These are phyloP conservation scores for Naganishia sp. DNA, from an alignment of 1,284 basidiomycete species.

Conservation along the genomic window DNA sequence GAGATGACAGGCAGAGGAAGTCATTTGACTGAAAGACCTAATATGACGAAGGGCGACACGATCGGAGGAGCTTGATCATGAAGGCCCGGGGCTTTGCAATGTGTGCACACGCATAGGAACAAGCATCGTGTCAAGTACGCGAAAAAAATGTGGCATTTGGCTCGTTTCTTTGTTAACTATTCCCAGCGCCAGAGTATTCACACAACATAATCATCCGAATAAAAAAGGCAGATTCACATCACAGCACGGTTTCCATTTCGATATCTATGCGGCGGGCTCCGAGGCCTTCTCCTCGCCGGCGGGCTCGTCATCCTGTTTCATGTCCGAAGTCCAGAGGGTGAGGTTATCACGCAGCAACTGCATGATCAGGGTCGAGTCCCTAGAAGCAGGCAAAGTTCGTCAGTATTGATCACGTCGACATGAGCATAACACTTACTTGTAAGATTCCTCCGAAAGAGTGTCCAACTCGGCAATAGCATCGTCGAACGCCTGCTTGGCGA, in stretches of 20 bases:
- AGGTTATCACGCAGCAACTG: slow-evolving; percentile 98
- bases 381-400: slow-evolving; percentile 27
- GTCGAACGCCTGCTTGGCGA: slow-evolving; percentile 99
- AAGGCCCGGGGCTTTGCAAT: too few relatives aligned
- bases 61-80: neutral
- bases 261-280: slow-evolving; percentile 32
- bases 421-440: slow-evolving; percentile 66
- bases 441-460: slow-evolving; percentile 98
- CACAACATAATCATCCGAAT: slow-evolving; percentile 31
- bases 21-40: too few relatives aligned
- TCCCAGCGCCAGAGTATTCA: slow-evolving; percentile 23
- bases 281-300: slow-evolving; percentile 37
- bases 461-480: slow-evolving; percentile 99
- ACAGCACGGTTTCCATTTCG: slow-evolving; percentile 1
- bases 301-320: slow-evolving; percentile 58
- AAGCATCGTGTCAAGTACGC: slow-evolving; percentile 12
- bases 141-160: slow-evolving; percentile 2
- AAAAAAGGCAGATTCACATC: slow-evolving; percentile 17
- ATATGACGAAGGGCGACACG: neutral
- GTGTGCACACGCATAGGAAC: neutral
- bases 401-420: slow-evolving; percentile 19
- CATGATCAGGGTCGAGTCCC: slow-evolving; percentile 96
- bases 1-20: too few relatives aligned
- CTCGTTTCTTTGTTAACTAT: slow-evolving; percentile 15
- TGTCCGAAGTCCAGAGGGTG: slow-evolving; percentile 96